Base-by-base conservation (phyloP, 345 rosid genomes). In the Lenwebbia sp. region DNA sequence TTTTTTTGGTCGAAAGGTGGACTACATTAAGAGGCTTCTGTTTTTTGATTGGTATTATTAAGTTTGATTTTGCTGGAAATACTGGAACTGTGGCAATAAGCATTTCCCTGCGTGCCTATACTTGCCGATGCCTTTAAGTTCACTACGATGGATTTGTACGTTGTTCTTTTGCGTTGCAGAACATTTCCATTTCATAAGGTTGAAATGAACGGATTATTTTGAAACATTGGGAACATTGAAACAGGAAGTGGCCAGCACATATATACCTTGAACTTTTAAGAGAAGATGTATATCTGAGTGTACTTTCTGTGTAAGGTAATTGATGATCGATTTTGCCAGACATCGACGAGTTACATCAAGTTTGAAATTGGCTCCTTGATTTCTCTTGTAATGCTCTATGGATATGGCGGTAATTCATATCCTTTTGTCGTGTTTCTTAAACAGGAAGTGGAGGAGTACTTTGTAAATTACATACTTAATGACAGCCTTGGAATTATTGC, bases 381-480 rank as follows among this genome's bases (percentile, higher is more conserved):
- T 82, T 82, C 33, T 82, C 22, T 54, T 13, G 55, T 41, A 82
- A 26, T 82, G 84, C 44, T 41, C 41, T 6, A 5, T 65, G 78
- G 78, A 65, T 33, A 10, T 65, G 41, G 25, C 40, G 84, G 33
- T 82, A 51, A 49, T 28, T 11, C 26, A 28, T 51, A 2, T 54
- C 40, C 26, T 26, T 49, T 82, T 14, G 30, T 47, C 19, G 93
- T 93, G 11, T 86, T 85, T 82, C 25, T 81, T 83, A 49, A 53
- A 53, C 91, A 92, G 94, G 95, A 93, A 89, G 91, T 93, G 3
- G 86, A 89, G 85, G 92, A 90, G 89, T 92, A 91, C 58, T 93
- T 93, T 83, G 88, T 89, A 19, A 84, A 92, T 85, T 93, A 90
- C 89, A 93, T 93, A 1, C 88, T 91, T 26, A 91, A 93, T 86